A percentile compares a stretch with the other conserved stretches of the same genome.
phyloP scores from a whole-genome alignment of 495 filamentous ascomycete genomes.

The Penicillium cataractarum region DNA sequence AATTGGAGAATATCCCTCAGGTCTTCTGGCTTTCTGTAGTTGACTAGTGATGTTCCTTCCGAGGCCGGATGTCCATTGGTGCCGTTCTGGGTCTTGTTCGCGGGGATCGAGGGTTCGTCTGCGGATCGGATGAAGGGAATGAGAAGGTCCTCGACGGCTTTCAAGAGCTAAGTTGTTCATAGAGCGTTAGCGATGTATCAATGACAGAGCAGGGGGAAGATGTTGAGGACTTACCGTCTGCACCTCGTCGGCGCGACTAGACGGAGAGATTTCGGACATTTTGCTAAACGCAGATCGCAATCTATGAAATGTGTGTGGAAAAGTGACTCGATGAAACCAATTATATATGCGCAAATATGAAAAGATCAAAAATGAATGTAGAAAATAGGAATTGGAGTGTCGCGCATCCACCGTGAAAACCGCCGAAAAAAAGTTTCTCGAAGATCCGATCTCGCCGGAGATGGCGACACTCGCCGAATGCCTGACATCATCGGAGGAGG shows the following conservation, averaged over 20 bases:
- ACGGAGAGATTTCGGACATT: constrained; percentile 32
- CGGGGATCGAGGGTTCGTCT: constrained; percentile 59
- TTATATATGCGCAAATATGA: background rate
- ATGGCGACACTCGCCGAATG: constrained; percentile 36
- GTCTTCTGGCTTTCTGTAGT: constrained; percentile 71
- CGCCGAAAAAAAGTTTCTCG: constrained; percentile 25
- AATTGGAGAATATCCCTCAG: constrained; percentile 67
- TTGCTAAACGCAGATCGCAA: constrained; percentile 9
- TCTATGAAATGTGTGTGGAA: background rate
- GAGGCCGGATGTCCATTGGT: constrained; percentile 44
- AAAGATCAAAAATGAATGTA: constrained; percentile 1
- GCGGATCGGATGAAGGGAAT: constrained; percentile 78
- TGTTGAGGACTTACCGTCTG: constrained; percentile 40
- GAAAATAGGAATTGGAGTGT: constrained; percentile 6
- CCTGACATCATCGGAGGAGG: constrained; percentile 37
- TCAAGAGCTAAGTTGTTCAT: constrained; percentile 60
- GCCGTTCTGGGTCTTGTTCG: constrained; percentile 50
- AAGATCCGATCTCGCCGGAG: constrained; percentile 25
- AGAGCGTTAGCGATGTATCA: background rate
- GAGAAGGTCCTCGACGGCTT: constrained; percentile 71
- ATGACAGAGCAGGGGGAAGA: background rate
- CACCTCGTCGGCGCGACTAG: constrained; percentile 49
- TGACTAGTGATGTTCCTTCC: constrained; percentile 64
- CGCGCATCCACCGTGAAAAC: background rate
- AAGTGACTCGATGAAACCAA: background rate